Evolutionary conservation across 192 early-diverging fungal species (phyloP), one percentile per base, ranked within the genome.

Genomic region (Backusella westeae): DNA sequence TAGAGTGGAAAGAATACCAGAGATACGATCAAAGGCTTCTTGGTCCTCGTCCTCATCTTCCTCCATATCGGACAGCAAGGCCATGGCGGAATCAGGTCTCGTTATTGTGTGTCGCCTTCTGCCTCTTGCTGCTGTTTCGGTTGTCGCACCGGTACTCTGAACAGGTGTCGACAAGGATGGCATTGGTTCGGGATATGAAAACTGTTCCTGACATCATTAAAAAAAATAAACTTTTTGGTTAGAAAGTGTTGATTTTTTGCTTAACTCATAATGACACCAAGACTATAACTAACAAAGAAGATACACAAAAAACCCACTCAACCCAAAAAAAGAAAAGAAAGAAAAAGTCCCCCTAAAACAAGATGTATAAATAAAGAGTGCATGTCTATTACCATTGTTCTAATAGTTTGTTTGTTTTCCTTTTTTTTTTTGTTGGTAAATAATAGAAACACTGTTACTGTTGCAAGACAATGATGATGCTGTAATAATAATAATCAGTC

Each of bases 11-110:
- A 81, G 53, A 4, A 81, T 81, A 21, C 72, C 80, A 42, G 80
- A 81, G 69, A 81, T 81, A 21, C 80, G 70, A 29, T 81, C 80
- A 21, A 81, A 73, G 9, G 71, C 63, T 23, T 76, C 71, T 35
- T 76, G 59, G 9, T 77, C 74, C 2, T 67, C 74, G 17, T 74
- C 63, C 9, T 73, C 63, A 6, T 76, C 75, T 9, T 66, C 42
- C n/a, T 66, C 63, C 34, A 34, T 36, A 52, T 76, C 75, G 4
- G 66, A 76, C 35, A 69, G 70, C 32, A 75, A 23, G 3, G 63
- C 74, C 41, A 75, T 66, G 15, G 74, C 74, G 34, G 74, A 75
- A n/a, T 75, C 74, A 3, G 74, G 74, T 1, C 74, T 23, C 3
- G 74, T 75, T 36, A 75, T 75, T 15, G 53, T 63, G 4, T 41